A percentile compares a stretch with the other conserved stretches of the same genome.
These are phyloP conservation scores for Dictyostelium firmibasis DNA, from an alignment of 78 protist species.

Conservation along the genomic window DNA sequence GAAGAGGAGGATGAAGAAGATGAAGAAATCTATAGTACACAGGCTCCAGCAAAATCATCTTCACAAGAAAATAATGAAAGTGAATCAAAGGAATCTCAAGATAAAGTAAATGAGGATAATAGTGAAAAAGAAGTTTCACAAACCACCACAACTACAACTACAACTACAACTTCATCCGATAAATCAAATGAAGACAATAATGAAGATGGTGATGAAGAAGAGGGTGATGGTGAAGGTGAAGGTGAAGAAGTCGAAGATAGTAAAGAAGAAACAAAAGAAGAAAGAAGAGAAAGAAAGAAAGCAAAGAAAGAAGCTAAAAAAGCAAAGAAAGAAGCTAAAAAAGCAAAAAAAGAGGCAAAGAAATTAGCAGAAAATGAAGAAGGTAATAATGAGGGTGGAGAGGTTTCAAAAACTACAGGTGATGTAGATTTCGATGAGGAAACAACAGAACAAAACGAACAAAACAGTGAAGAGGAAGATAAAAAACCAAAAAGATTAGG, in stretches of 20 bases:
- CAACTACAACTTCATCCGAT: not conserved
- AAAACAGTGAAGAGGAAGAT: not conserved
- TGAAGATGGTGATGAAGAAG: not conserved
- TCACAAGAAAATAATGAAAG: not conserved
- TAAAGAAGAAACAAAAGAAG: not conserved
- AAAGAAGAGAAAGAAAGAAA: conserved; percentile 1
- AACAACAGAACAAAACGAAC: not conserved
- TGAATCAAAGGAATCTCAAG: not conserved
- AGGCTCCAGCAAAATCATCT: not conserved
- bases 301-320: conserved; percentile 7
- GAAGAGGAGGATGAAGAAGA: not conserved
- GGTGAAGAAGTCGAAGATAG: not conserved
- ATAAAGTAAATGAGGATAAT: not conserved
- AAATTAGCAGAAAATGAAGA: not conserved
- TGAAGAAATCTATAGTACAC: not conserved
- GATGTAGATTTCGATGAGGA: conserved; percentile 23
- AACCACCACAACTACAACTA: not conserved
- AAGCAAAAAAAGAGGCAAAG: not conserved
- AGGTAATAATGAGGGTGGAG: not conserved
- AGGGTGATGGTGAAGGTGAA: not conserved
- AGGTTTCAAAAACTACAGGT: not conserved
- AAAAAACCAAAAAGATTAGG: not conserved
- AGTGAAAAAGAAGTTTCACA: not conserved
- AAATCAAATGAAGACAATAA: not conserved
- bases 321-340: conserved; percentile 3